Conservation (phyloP, 176 grass and related monocot species). For the Pharus latifolius region DNA sequence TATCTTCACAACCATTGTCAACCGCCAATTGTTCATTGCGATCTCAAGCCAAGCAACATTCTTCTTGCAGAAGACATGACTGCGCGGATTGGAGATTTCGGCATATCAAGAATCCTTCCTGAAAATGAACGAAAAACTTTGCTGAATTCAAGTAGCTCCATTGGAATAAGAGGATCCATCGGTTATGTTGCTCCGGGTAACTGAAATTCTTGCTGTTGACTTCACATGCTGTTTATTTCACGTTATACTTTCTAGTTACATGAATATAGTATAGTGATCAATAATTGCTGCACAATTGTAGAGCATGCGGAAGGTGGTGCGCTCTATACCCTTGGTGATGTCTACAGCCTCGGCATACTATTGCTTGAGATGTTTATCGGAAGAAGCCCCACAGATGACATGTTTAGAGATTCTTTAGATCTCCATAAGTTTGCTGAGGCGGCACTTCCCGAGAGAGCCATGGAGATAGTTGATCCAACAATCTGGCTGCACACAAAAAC, state of each 20-base stretch:
- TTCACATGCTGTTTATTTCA: too few relatives aligned
- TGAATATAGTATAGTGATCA: too few relatives aligned
- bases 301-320: background rate
- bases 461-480: background rate
- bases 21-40: slow-evolving; percentile 41
- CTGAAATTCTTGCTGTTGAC: background rate
- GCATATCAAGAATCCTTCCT: slow-evolving; percentile 28
- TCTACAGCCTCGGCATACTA: background rate
- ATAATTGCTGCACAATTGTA: too few relatives aligned
- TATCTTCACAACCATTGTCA: slow-evolving; percentile 10
- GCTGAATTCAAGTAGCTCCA: slow-evolving; percentile 5
- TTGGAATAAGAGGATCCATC: slow-evolving; percentile 36
- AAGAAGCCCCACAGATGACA: background rate
- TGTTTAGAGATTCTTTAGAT: background rate
- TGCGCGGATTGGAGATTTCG: slow-evolving; percentile 45
- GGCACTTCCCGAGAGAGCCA: background rate
- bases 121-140: background rate
- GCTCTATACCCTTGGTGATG: background rate
- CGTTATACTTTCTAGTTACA: too few relatives aligned
- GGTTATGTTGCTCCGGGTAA: slow-evolving; percentile 40
- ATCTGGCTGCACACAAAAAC: slow-evolving; percentile 6
- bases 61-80: slow-evolving; percentile 45
- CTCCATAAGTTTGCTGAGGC: background rate
- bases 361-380: background rate
- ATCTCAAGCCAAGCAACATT: slow-evolving; percentile 55